Evolutionary conservation across 2,329 filamentous ascomycete genomes (phyloP).

Genomic region (Aspergillus novofumigatus): DNA sequence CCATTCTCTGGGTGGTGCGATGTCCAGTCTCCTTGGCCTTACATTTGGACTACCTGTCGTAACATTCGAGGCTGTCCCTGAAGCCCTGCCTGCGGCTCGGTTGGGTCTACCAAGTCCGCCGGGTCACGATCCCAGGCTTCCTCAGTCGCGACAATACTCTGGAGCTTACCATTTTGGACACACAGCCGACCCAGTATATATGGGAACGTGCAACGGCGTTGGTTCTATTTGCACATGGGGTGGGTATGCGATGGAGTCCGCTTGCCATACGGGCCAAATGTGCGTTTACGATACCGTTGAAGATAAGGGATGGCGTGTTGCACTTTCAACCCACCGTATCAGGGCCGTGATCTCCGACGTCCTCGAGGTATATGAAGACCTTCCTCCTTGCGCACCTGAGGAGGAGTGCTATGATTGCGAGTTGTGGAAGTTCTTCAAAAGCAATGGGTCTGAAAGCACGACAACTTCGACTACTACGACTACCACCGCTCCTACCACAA

Average conservation of each 20-base stretch:
- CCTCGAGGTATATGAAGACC: slow-evolving; percentile 73
- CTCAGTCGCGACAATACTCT: slow-evolving; percentile 68
- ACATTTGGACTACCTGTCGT: slow-evolving; percentile 89
- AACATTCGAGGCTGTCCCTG: slow-evolving; percentile 89
- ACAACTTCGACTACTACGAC: slow-evolving; percentile 40
- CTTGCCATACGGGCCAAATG: slow-evolving; percentile 84
- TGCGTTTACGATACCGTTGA: slow-evolving; percentile 90
- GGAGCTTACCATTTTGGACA: slow-evolving; percentile 90
- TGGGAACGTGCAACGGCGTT: slow-evolving; percentile 87
- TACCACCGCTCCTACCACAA: slow-evolving; percentile 28
- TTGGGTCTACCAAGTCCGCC: slow-evolving; percentile 84
- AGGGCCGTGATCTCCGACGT: slow-evolving; percentile 83
- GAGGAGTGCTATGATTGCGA: slow-evolving; percentile 83
- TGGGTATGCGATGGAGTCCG: slow-evolving; percentile 87
- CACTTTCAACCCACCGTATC: slow-evolving; percentile 88
- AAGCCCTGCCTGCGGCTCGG: slow-evolving; percentile 78
- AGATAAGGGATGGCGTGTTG: slow-evolving; percentile 88
- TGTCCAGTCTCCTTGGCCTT: slow-evolving; percentile 80
- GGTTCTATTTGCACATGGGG: slow-evolving; percentile 85
- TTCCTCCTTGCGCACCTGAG: slow-evolving; percentile 72
- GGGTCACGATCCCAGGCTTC: slow-evolving; percentile 64
- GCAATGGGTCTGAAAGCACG: slow-evolving; percentile 75
- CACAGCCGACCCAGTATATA: slow-evolving; percentile 90
- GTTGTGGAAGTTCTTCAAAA: slow-evolving; percentile 92
- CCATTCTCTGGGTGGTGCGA: slow-evolving; percentile 86